phyloP scores from a whole-genome alignment of 1,139 yeast species.

The Blastobotrys capitulatus region DNA sequence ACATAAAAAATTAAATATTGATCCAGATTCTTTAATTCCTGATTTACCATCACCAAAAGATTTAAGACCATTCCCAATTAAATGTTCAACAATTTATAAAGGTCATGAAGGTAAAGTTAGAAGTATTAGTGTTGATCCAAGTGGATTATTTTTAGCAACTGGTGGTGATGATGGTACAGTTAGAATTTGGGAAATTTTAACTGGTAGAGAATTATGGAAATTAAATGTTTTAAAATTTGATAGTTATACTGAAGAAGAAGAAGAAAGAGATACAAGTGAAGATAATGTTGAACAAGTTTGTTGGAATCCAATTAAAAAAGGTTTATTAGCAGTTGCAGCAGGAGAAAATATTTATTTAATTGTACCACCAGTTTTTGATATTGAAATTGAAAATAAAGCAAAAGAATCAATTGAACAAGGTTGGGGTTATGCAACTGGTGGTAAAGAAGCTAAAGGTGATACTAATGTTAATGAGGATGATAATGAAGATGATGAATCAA shows the following conservation, averaged over 20 bases:
- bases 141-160: slow-evolving; percentile 93
- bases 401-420: slow-evolving; percentile 79
- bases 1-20: slow-evolving; percentile 83
- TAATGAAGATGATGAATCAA: slow-evolving; percentile 5
- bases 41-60: slow-evolving; percentile 96
- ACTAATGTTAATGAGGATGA: slow-evolving; percentile 19
- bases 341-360: slow-evolving; percentile 75
- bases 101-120: slow-evolving; percentile 87
- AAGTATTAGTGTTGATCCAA: slow-evolving; percentile 76
- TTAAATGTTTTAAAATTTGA: slow-evolving; percentile 42
- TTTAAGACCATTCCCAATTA: slow-evolving; percentile 95
- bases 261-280: slow-evolving; percentile 39
- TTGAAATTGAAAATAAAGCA: slow-evolving; percentile 78
- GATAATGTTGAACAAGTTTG: slow-evolving; percentile 78
- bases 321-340: slow-evolving; percentile 76
- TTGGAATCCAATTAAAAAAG: slow-evolving; percentile 85
- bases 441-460: slow-evolving; percentile 38
- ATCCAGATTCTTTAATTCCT: slow-evolving; percentile 93
- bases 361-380: slow-evolving; percentile 89
- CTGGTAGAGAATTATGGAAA: slow-evolving; percentile 88
- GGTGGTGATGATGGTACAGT: slow-evolving; percentile 97
- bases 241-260: slow-evolving; percentile 38
- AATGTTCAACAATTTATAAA: slow-evolving; percentile 72
- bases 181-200: slow-evolving; percentile 91
- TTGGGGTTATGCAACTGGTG: slow-evolving; percentile 78